Evolutionary conservation across 495 filamentous ascomycete genomes (phyloP).

Genomic region (Cercophora scortea): DNA sequence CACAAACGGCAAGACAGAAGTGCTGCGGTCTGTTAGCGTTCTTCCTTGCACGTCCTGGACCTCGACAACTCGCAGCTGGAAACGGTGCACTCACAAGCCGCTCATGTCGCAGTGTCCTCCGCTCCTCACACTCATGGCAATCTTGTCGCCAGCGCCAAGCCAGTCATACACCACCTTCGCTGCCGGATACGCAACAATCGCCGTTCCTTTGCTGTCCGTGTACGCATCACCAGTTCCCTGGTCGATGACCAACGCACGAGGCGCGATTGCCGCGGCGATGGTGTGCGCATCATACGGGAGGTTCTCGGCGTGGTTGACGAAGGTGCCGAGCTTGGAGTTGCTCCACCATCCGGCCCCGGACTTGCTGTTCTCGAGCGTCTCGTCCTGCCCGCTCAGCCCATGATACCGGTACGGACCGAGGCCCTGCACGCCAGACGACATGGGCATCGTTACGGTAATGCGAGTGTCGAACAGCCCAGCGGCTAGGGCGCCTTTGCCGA

Average conservation of each 20-base stretch:
- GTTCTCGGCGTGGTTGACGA: conserved; percentile 40
- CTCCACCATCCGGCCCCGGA: conserved; percentile 47
- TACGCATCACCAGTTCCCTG: conserved; percentile 42
- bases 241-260: conserved; percentile 43
- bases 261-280: conserved; percentile 46
- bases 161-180: conserved; percentile 46
- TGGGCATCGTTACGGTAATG: conserved; percentile 49
- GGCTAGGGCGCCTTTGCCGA: conserved; percentile 45
- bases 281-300: conserved; percentile 47
- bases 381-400: conserved; percentile 43
- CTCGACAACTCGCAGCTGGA: no score
- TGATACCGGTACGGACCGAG: conserved; percentile 45
- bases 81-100: conserved; percentile 36
- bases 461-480: conserved; percentile 44
- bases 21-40: conserved; percentile 13
- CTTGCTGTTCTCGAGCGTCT: conserved; percentile 50
- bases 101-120: conserved; percentile 45
- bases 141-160: conserved; percentile 39
- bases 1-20: conserved; percentile 43
- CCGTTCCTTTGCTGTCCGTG: conserved; percentile 44
- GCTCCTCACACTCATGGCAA: conserved; percentile 40
- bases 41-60: no score
- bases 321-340: conserved; percentile 36
- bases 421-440: conserved; percentile 47
- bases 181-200: conserved; percentile 41